These are phyloP conservation scores for Sporobolomyces pararoseus DNA, from an alignment of 768 basidiomycete species.

Conservation along the genomic window DNA sequence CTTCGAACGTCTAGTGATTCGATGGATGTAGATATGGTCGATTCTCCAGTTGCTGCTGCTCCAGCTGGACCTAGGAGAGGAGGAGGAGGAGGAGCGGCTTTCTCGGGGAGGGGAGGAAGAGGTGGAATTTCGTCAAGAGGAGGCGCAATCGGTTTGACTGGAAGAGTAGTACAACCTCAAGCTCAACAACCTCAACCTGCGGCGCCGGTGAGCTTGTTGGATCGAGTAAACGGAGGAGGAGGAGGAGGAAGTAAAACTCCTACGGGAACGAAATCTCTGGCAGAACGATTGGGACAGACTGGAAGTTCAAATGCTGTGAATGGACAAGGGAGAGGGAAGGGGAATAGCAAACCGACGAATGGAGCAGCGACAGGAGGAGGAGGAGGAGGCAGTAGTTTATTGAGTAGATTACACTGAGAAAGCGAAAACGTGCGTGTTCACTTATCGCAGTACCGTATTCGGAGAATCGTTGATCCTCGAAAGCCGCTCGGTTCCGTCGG, in stretches of 20 bases:
- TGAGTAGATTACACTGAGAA: background rate
- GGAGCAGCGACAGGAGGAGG: background rate
- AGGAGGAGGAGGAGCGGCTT: background rate
- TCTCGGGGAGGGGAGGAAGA: background rate
- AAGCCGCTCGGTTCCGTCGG: too few relatives aligned
- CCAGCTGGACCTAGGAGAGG: slow-evolving; percentile 6
- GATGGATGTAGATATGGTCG: slow-evolving; percentile 23
- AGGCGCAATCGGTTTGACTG: background rate
- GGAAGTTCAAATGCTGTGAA: too few relatives aligned
- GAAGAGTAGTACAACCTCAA: background rate
- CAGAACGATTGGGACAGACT: too few relatives aligned
- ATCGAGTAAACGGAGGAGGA: background rate
- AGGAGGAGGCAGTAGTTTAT: background rate
- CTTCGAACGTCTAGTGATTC: background rate
- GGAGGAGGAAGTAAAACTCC: background rate
- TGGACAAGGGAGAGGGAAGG: too few relatives aligned
- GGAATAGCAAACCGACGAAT: too few relatives aligned
- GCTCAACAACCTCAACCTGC: background rate
- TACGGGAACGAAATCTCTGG: background rate
- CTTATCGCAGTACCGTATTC: too few relatives aligned
- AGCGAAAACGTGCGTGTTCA: too few relatives aligned
- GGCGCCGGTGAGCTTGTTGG: background rate
- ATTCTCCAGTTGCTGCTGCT: too few relatives aligned
- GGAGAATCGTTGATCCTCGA: too few relatives aligned
- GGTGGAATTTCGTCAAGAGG: background rate